phyloP scores from a whole-genome alignment of 768 basidiomycete genomes.

The Pleurotus pulmonarius region DNA sequence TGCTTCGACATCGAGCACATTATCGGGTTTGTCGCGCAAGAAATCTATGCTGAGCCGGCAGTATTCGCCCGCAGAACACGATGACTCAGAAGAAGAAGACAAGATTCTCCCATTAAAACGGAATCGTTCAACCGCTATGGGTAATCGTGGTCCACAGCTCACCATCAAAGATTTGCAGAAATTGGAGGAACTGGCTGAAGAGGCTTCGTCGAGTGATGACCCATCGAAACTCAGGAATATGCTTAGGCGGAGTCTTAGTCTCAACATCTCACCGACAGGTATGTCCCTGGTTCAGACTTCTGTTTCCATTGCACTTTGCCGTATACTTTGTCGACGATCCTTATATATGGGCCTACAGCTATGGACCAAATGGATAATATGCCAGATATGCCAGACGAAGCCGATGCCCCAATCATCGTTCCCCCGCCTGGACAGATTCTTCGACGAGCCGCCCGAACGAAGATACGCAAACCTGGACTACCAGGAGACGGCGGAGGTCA shows the following conservation, averaged over 20 bases:
- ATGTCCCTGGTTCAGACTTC: slow-evolving; percentile 30
- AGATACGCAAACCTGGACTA: slow-evolving; percentile 84
- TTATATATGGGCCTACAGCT: slow-evolving; percentile 31
- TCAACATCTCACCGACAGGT: slow-evolving; percentile 86
- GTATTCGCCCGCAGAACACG: slow-evolving; percentile 79
- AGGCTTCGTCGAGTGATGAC: slow-evolving; percentile 80
- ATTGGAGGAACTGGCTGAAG: slow-evolving; percentile 89
- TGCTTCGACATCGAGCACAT: slow-evolving; percentile 37
- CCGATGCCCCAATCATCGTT: slow-evolving; percentile 87
- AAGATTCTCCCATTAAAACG: slow-evolving; percentile 63
- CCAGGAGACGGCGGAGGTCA: slow-evolving; percentile 79
- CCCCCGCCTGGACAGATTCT: slow-evolving; percentile 87
- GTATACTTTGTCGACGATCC: not conserved
- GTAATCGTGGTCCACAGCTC: slow-evolving; percentile 74
- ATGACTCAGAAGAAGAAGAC: slow-evolving; percentile 68
- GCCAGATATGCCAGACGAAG: slow-evolving; percentile 69
- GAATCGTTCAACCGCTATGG: slow-evolving; percentile 65
- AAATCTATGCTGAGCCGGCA: slow-evolving; percentile 93
- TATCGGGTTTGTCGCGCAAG: slow-evolving; percentile 68
- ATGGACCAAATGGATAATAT: slow-evolving; percentile 68
- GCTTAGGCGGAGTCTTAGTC: slow-evolving; percentile 81
- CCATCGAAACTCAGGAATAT: slow-evolving; percentile 75
- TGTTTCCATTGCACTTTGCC: not conserved
- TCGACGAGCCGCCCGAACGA: slow-evolving; percentile 88
- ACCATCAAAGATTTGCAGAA: slow-evolving; percentile 94